Percentiles rank a stretch among this genome's conserved stretches.
Evolutionary conservation across 2,329 filamentous ascomycete genomes (phyloP).

Genomic region (Atkinsonella texensis): DNA sequence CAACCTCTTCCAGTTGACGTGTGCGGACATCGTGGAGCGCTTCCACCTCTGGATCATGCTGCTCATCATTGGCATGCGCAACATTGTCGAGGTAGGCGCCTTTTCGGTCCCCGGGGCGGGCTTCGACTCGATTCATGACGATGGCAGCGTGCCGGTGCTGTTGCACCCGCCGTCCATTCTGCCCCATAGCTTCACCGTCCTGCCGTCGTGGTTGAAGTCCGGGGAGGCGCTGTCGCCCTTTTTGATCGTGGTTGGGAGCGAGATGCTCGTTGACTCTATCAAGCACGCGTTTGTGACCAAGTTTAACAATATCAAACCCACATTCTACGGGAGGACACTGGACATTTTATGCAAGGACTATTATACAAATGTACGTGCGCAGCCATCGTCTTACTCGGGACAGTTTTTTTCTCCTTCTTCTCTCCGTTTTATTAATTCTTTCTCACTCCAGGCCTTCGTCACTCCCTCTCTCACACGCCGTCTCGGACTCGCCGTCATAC

Average conservation of each 20-base stretch:
- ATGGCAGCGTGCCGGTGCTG: constrained; percentile 42
- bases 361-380: constrained; percentile 65
- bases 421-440: neutral
- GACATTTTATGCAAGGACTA: constrained; percentile 97
- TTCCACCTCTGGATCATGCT: constrained; percentile 98
- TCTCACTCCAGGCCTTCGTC: constrained; percentile 58
- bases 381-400: neutral
- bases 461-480: constrained; percentile 83
- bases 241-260: constrained; percentile 83
- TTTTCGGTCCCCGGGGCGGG: constrained; percentile 51
- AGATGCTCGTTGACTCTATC: constrained; percentile 93
- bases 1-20: constrained; percentile 91
- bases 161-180: constrained; percentile 62
- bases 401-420: neutral
- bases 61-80: constrained; percentile 88
- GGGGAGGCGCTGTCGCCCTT: constrained; percentile 89
- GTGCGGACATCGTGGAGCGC: constrained; percentile 89
- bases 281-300: constrained; percentile 98
- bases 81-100: constrained; percentile 89
- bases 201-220: constrained; percentile 66
- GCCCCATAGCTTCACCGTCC: constrained; percentile 79
- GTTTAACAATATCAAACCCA: constrained; percentile 93
- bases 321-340: constrained; percentile 77
- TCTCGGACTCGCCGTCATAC: constrained; percentile 82
- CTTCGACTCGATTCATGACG: constrained; percentile 33